Evolutionary conservation across 371 early-diverging fungal genomes (phyloP), one percentile per base, ranked within the genome.

Genomic region (Entomophthora muscae): DNA sequence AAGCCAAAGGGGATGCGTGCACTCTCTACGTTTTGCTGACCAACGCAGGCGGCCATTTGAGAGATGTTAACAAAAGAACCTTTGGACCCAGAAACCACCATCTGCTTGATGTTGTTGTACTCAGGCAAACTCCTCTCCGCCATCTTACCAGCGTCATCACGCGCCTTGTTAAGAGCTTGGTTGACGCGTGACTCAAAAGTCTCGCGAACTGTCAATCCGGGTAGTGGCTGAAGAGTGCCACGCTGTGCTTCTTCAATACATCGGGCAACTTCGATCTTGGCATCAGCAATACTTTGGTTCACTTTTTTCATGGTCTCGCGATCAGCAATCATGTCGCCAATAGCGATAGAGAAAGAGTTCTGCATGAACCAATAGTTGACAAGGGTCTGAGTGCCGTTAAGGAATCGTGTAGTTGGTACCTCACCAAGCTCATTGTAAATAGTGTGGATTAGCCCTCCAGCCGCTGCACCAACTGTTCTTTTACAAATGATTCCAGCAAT

Each of bases 1-100:
- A 98, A 98, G 1, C 98, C 98, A 69, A 92, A 97, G 10, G 98
- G 97, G 74, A 99, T 98, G 69, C 99, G 90, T 72, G 91, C 91
- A 69, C 99, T 98, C 74, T 99, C 99, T 13, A 99, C 98, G 78
- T 93, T 97, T 75, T 99, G 99, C 77, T 99, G 99, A 54, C 99
- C 99, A 52, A 99, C 98, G 87, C 95, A 95, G 29, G 98, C 97
- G 55, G 95, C 83, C 90, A 99, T 96, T 77, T 99, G 99, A 27
- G 98, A 95, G 57, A 99, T 90, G 72, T 99, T 99, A 69, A 99
- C 93, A 68, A 85, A 90, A 29, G 93, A 92, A 63, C 99, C 99
- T 76, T 99, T 99, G 28, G 95, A 93, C 65, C 99, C 99, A 31
- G 98, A 83, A 52, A 93, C 82, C 31, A 97, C 96, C 99, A 99